Evolutionary conservation across 2,329 filamentous ascomycete genomes (phyloP), one percentile per base, ranked within the genome.

Genomic region (Botrytis cinerea): DNA sequence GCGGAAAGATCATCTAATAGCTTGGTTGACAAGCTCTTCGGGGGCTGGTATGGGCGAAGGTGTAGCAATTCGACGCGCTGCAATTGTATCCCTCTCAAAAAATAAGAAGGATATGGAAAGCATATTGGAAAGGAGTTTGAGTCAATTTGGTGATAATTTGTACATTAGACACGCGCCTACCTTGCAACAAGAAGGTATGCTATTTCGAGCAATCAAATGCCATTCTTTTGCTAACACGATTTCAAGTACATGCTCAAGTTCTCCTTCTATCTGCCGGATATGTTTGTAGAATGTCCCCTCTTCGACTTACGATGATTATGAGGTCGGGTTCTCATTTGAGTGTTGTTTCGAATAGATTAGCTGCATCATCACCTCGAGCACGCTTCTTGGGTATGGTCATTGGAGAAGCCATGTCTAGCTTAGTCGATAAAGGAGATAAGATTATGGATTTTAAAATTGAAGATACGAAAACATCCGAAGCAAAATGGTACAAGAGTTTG

Each of bases 351-450:
- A 97, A 97, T 80, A 89, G 95, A 38, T 88, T 99, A 10, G 89
- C 90, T 20, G 88, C 94, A 25, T 91, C 94, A 6, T 94, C 96
- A 59, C 85, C 85, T 10, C 88, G 91, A 76, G 91, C 93, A 25
- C 89, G 94, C 28, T 93, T 97, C 77, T 86, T 99, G 0, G 96
- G 96, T 0, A 97, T 99, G 90, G 86, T 93, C 2, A 90, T 97
- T 46, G 96, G 93, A 7, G 94, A 94, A 77, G 89, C 91, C 0
- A 82, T 92, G 0, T 91, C 90, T 1, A 81, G 84, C 2, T 81
- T 81, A 2, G 84, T 88, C 5, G 87, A 91, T 73, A 92, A 93
- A 77, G 87, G 87, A 40, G 91, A 91, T 14, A 91, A 91, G 73
- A 89, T 86, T 72, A 90, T 99, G 80, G 90, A 92, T 74, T 98